Percentiles rank a stretch among this genome's conserved stretches.
Conservation (phyloP, 805 yeast species). For the Kuraishia floccosa region DNA sequence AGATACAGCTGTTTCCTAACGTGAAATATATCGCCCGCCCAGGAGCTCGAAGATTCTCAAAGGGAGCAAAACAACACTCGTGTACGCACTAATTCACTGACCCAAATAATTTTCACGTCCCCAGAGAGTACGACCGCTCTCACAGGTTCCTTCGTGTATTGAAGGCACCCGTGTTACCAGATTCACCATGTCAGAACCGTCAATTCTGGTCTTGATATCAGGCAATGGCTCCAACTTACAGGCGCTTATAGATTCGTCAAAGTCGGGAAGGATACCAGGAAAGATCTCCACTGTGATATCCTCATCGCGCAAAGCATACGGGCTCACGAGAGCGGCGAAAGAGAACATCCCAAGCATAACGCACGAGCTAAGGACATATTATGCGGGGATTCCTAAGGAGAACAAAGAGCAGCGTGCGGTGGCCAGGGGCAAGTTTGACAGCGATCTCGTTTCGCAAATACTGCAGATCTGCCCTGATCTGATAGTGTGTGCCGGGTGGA, state of each 20-base stretch:
- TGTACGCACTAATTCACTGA: no score
- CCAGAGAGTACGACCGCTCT: no score
- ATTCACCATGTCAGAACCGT: no score
- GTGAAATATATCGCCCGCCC: no score
- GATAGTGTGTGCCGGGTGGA: constrained; percentile 98
- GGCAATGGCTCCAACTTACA: constrained; percentile 96
- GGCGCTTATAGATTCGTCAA: constrained; percentile 75
- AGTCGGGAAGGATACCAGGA: constrained; percentile 23
- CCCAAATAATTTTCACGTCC: no score
- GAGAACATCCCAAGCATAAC: constrained; percentile 61
- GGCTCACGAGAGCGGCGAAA: constrained; percentile 65
- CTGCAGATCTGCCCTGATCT: constrained; percentile 56
- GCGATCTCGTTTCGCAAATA: constrained; percentile 64
- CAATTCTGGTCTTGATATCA: constrained; percentile 79
- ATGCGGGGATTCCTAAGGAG: constrained; percentile 63
- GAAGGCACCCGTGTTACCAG: no score
- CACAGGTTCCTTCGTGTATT: no score
- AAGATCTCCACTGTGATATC: constrained; percentile 72
- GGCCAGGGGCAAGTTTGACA: constrained; percentile 65
- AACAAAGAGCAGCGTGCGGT: constrained; percentile 41
- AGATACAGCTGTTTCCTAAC: no score
- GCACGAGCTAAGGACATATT: constrained; percentile 66
- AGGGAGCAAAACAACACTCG: no score
- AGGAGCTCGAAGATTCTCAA: no score
- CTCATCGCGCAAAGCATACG: constrained; percentile 79